Conservation (phyloP, 2,329 filamentous ascomycete genomes). For the Neopestalotiopsis clavispora region DNA sequence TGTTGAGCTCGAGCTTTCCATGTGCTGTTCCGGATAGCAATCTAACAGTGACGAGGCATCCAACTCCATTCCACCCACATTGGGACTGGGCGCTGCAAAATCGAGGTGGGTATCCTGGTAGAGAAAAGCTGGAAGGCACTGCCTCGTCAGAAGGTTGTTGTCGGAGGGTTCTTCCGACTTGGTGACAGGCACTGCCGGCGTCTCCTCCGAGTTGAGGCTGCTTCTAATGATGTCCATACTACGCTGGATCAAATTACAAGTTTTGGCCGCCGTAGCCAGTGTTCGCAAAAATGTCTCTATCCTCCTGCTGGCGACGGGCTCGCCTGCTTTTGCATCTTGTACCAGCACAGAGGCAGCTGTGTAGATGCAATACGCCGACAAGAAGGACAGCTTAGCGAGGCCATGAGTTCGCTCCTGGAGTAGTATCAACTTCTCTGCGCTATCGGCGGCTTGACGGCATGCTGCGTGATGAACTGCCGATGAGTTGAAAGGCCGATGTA, state of each 20-base stretch:
- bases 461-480: slow-evolving; percentile 27
- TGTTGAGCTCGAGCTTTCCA: slow-evolving; percentile 2
- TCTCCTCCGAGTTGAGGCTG: slow-evolving; percentile 19
- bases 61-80: slow-evolving; percentile 11
- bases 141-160: neutral
- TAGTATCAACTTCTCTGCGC: slow-evolving; percentile 32
- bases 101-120: slow-evolving; percentile 5
- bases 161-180: neutral
- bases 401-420: slow-evolving; percentile 35
- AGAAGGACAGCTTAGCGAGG: slow-evolving; percentile 34
- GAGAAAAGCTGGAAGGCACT: slow-evolving; percentile 13
- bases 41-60: slow-evolving; percentile 9
- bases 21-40: slow-evolving; percentile 14
- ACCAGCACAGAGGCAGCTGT: slow-evolving; percentile 35
- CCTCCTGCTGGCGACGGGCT: slow-evolving; percentile 25
- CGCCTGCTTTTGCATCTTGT: slow-evolving; percentile 32
- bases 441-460: slow-evolving; percentile 30
- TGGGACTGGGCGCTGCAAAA: neutral
- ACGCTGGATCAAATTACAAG: slow-evolving; percentile 33
- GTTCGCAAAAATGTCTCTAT: slow-evolving; percentile 35
- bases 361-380: slow-evolving; percentile 40
- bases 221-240: slow-evolving; percentile 37
- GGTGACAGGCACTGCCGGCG: neutral
- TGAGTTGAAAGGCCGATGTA: slow-evolving; percentile 32
- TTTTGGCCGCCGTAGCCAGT: slow-evolving; percentile 27